These are phyloP conservation scores for Candida patagonica DNA, from an alignment of 805 yeast species.

Conservation along the genomic window DNA sequence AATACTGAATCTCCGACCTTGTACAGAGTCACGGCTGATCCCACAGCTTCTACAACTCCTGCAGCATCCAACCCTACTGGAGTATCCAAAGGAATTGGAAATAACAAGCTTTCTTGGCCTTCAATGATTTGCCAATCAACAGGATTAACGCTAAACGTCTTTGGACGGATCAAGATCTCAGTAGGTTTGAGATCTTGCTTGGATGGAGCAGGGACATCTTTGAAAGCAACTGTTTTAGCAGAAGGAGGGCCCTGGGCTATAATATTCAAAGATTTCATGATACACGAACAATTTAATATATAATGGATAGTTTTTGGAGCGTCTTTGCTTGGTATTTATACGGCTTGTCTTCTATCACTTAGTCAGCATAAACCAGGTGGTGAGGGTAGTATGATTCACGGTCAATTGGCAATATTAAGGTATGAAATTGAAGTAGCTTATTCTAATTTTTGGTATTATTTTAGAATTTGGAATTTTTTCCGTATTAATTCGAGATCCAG, in stretches of 20 bases:
- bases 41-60: conserved; percentile 21
- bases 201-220: not conserved
- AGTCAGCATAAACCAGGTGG: no score
- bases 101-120: conserved; percentile 9
- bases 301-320: no score
- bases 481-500: no score
- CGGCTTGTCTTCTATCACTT: no score
- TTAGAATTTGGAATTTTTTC: no score
- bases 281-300: no score
- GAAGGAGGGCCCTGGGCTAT: not conserved
- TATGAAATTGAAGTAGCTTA: no score
- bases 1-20: conserved; percentile 18
- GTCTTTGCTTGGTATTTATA: no score
- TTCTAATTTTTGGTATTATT: no score
- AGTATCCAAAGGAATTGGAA: conserved; percentile 10
- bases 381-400: no score
- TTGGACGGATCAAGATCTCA: conserved; percentile 15
- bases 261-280: not conserved
- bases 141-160: conserved; percentile 21
- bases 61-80: conserved; percentile 20
- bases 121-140: conserved; percentile 16
- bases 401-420: no score
- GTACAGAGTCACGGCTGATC: conserved; percentile 14
- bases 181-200: not conserved
- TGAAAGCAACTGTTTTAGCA: not conserved